A percentile compares a stretch with the other conserved stretches of the same genome.
phyloP scores from a whole-genome alignment of 179 eudicot species.

The Pouteria campechiana region DNA sequence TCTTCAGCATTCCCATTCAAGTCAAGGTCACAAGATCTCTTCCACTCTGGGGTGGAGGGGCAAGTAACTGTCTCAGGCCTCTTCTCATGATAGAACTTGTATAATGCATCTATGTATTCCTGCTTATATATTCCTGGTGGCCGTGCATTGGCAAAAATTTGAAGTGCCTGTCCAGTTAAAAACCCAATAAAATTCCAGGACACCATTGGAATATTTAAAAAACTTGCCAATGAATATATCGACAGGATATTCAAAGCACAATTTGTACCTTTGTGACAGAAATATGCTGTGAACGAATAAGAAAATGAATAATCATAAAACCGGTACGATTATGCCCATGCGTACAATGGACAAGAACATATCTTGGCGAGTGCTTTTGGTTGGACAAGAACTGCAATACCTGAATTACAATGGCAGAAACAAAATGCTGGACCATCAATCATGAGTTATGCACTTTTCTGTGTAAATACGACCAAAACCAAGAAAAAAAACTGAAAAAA shows the following conservation, averaged over 20 bases:
- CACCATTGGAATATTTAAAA: too few species aligned
- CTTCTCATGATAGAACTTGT: constrained; percentile 9
- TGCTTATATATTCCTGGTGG: constrained; percentile 8
- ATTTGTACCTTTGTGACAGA: constrained; percentile 8
- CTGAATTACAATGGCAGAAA: too few species aligned
- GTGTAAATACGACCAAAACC: too few species aligned
- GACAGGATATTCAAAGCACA: too few species aligned
- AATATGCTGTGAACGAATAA: background rate
- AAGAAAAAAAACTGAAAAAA: too few species aligned
- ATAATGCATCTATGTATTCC: constrained; percentile 7
- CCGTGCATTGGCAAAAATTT: constrained; percentile 6
- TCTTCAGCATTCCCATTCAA: constrained; percentile 84
- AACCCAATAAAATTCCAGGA: background rate
- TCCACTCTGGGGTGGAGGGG: constrained; percentile 14
- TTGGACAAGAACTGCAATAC: too few species aligned
- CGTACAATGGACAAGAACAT: constrained; percentile 10
- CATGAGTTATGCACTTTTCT: too few species aligned
- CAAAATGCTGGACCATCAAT: too few species aligned
- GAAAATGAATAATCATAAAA: constrained; percentile 10
- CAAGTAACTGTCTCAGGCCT: constrained; percentile 6
- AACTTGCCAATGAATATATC: too few species aligned
- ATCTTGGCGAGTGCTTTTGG: background rate
- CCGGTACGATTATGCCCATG: constrained; percentile 13
- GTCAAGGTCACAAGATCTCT: constrained; percentile 32
- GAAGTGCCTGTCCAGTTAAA: constrained; percentile 2